These are phyloP conservation scores for Ogataea paraovalis DNA, from an alignment of 805 yeast species.

Conservation along the genomic window DNA sequence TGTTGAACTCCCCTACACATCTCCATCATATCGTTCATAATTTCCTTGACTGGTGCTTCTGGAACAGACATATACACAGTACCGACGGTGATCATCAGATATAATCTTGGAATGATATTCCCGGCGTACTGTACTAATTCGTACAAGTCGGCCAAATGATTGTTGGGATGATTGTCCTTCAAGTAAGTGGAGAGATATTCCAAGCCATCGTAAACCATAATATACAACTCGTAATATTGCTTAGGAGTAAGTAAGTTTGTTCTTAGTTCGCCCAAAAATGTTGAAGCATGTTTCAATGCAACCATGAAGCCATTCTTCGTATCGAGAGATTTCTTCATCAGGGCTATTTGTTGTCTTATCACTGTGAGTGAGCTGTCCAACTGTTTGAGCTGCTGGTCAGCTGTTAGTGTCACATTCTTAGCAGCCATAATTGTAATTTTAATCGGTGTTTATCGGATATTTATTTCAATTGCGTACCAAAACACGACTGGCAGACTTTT, in stretches of 20 bases:
- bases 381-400: conserved; percentile 25
- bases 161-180: conserved; percentile 60
- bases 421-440: conserved; percentile 8
- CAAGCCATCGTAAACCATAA: conserved; percentile 77
- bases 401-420: conserved; percentile 13
- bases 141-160: conserved; percentile 82
- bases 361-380: conserved; percentile 43
- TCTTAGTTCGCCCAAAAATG: conserved; percentile 75
- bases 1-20: conserved; percentile 97
- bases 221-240: conserved; percentile 89
- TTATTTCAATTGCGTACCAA: no score
- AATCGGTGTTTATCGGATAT: no score
- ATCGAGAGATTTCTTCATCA: conserved; percentile 75
- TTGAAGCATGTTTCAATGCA: conserved; percentile 83
- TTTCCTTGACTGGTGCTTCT: conserved; percentile 77
- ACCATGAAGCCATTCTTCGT: conserved; percentile 68
- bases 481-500: no score
- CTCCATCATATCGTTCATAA: conserved; percentile 93
- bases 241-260: conserved; percentile 76
- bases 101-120: conserved; percentile 85
- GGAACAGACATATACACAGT: conserved; percentile 76
- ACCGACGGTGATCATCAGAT: conserved; percentile 94
- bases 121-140: conserved; percentile 95
- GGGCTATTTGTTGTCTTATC: conserved; percentile 66
- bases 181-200: conserved; percentile 62